A percentile compares a stretch with the other conserved stretches of the same genome.
Conservation (phyloP, 2,329 filamentous ascomycete species). For the Cryphonectria carpinicola region DNA sequence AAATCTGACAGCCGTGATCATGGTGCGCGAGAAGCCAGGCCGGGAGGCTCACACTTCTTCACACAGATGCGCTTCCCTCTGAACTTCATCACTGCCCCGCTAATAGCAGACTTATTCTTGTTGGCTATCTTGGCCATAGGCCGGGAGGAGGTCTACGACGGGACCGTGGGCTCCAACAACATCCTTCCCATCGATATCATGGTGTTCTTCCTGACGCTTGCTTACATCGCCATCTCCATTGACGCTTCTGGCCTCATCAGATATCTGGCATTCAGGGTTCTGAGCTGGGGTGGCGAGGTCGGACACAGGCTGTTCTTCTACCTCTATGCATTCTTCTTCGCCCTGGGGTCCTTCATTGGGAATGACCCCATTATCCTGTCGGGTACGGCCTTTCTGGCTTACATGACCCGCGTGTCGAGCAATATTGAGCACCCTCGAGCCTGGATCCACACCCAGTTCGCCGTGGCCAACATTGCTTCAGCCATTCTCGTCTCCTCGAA, state of each 20-base stretch:
- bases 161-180: slow-evolving; percentile 66
- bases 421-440: slow-evolving; percentile 73
- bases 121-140: slow-evolving; percentile 72
- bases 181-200: slow-evolving; percentile 75
- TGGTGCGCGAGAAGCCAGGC: background rate
- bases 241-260: slow-evolving; percentile 75
- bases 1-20: slow-evolving; percentile 33
- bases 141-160: slow-evolving; percentile 67
- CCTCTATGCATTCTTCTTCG: slow-evolving; percentile 74
- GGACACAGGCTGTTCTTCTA: slow-evolving; percentile 73
- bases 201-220: slow-evolving; percentile 73
- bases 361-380: slow-evolving; percentile 78
- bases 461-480: slow-evolving; percentile 73
- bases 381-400: slow-evolving; percentile 74
- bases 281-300: slow-evolving; percentile 68
- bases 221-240: slow-evolving; percentile 78
- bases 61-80: slow-evolving; percentile 63
- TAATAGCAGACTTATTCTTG: slow-evolving; percentile 73
- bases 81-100: slow-evolving; percentile 72
- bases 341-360: slow-evolving; percentile 68
- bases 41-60: slow-evolving; percentile 45
- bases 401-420: slow-evolving; percentile 75
- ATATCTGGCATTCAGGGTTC: slow-evolving; percentile 70
- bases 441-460: slow-evolving; percentile 75
- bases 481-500: slow-evolving; percentile 79